Percentiles rank a stretch among this genome's conserved stretches.
Conservation (phyloP, 2,329 filamentous ascomycete genomes). For the Diaporthe eres region DNA sequence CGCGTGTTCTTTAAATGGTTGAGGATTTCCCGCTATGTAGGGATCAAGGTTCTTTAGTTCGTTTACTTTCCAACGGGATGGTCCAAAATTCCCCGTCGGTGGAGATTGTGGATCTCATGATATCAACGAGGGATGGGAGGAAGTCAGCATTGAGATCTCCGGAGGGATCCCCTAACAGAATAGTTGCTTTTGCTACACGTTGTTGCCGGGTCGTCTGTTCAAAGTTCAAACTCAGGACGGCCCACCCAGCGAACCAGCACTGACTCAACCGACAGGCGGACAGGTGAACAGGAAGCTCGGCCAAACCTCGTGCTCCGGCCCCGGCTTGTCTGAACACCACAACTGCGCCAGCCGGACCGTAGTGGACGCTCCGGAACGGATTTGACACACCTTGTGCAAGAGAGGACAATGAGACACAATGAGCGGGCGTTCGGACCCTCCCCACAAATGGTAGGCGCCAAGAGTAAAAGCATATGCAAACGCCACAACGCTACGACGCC, state of each 20-base stretch:
- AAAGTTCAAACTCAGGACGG: background rate
- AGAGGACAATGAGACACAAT: background rate
- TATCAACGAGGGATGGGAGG: background rate
- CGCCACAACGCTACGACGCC: background rate
- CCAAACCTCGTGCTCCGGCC: slow-evolving; percentile 2
- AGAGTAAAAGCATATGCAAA: background rate
- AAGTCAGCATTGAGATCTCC: background rate
- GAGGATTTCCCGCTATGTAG: slow-evolving; percentile 1
- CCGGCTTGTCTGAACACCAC: background rate
- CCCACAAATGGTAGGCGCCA: background rate
- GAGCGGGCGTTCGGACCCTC: background rate
- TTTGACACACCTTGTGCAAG: background rate
- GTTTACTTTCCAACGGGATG: background rate
- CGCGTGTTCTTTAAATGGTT: background rate
- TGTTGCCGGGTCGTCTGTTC: background rate
- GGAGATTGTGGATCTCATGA: slow-evolving; percentile 10
- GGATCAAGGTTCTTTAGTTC: slow-evolving; percentile 7
- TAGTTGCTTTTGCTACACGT: background rate
- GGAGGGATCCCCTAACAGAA: background rate
- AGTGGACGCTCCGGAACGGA: background rate
- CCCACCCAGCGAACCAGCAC: background rate
- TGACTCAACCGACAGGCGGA: background rate
- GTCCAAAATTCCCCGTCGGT: background rate
- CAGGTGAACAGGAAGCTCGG: slow-evolving; percentile 7
- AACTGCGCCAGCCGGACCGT: background rate